Conservation (phyloP, 23 red algal genomes). For the Gracilaria caudata region DNA sequence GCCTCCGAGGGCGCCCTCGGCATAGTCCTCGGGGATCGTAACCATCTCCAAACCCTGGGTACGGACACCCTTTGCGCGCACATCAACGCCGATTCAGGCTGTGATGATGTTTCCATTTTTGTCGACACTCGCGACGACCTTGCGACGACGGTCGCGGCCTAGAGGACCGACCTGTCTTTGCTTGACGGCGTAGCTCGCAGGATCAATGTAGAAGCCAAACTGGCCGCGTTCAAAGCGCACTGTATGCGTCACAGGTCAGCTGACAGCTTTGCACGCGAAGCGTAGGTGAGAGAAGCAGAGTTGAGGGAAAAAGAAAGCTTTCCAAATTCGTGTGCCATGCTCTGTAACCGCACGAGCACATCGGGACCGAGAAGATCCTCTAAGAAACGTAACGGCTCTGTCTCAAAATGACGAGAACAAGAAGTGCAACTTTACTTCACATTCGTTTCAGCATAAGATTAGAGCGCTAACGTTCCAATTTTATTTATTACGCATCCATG, state of each 20-base stretch:
- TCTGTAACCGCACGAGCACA: conserved; percentile 69
- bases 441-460: too few relatives aligned
- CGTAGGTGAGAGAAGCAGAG: neutral
- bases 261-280: neutral
- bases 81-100: conserved; percentile 81
- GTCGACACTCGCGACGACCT: conserved; percentile 85
- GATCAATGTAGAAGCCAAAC: conserved; percentile 97
- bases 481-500: too few relatives aligned
- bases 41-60: conserved; percentile 74
- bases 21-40: conserved; percentile 77
- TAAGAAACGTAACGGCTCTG: too few relatives aligned
- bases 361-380: conserved; percentile 89
- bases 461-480: too few relatives aligned
- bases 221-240: conserved; percentile 87
- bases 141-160: conserved; percentile 72
- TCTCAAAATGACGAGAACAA: too few relatives aligned
- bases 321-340: conserved; percentile 68
- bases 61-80: conserved; percentile 53
- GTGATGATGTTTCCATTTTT: conserved; percentile 91
- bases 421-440: too few relatives aligned
- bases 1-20: conserved; percentile 74
- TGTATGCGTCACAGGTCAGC: neutral
- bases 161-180: conserved; percentile 80
- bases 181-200: conserved; percentile 88
- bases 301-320: neutral